A percentile compares a stretch with the other conserved stretches of the same genome.
phyloP scores from a whole-genome alignment of 139 green algal genomes.

The Eudorina sp. region DNA sequence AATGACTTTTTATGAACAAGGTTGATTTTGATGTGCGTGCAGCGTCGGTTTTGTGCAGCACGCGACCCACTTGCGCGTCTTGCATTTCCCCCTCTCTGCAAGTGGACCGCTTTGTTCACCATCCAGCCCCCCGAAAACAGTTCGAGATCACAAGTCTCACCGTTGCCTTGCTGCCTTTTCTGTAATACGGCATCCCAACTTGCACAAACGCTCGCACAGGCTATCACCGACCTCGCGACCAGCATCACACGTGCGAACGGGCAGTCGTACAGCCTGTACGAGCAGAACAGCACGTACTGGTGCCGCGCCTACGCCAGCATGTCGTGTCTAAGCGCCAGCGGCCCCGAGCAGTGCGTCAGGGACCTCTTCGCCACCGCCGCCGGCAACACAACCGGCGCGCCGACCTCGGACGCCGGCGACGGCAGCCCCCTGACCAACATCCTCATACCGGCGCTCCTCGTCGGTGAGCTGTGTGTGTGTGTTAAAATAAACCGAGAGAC shows the following conservation, averaged over 20 bases:
- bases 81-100: too few species aligned
- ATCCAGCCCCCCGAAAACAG: too few species aligned
- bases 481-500: too few species aligned
- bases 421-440: not conserved
- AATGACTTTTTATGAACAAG: too few species aligned
- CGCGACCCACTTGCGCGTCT: too few species aligned
- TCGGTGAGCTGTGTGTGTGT: not conserved
- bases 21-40: too few species aligned
- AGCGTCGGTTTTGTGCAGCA: too few species aligned
- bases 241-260: slow-evolving; percentile 19
- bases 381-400: not conserved
- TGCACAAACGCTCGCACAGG: not conserved
- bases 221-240: slow-evolving; percentile 12
- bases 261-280: slow-evolving; percentile 25
- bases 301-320: slow-evolving; percentile 32
- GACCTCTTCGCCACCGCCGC: not conserved
- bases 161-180: too few species aligned
- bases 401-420: not conserved
- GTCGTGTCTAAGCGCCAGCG: slow-evolving; percentile 30
- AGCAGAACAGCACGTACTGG: slow-evolving; percentile 13
- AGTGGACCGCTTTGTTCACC: too few species aligned
- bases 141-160: too few species aligned
- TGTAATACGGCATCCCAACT: too few species aligned
- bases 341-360: slow-evolving; percentile 35
- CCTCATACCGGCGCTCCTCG: slow-evolving; percentile 26